Base-by-base conservation (phyloP, 352 stramenopile genomes). In the Phytophthora boehmeriae region DNA sequence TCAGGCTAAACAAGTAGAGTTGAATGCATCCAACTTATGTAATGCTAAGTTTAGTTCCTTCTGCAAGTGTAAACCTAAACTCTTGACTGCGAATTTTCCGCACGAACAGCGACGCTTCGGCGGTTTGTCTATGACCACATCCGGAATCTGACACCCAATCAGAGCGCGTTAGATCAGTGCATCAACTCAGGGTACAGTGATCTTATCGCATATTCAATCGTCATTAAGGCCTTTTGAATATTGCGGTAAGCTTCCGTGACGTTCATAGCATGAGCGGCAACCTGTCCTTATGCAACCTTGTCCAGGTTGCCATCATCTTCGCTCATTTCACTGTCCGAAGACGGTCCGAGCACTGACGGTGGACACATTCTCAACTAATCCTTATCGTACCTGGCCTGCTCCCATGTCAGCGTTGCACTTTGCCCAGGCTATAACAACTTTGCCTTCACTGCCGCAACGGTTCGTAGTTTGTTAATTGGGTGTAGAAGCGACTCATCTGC, bases 21-120 rank as follows among this genome's bases (percentile, higher is more conserved):
- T 49, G 50, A 30, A 58, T 27, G 22, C 36, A 47, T 19, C 50
- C 50, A 58, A 58, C 25, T 13, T 58, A 25, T 58, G 36, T 56
- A 49, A 48, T 58, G 38, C 38, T 41, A 14, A 49, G 50, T 49
- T 58, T 58, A 58, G 23, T 58, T n/a, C 50, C 50, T 48, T 54
- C 30, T 36, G 32, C 38, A 32, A 58, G 48, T 9, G 50, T 58
- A 58, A 58, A 58, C 8, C 38, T 58, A 58, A 49, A 49, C 50
- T 58, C 38, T 41, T 28, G 22, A n/a, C 10, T 58, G 2, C 10
- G 50, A 8, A 48, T 20, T 10, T 49, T 58, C 36, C 16, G 22
- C 36, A 49, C 36, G 41, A 49, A 54, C 46, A 44, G n/a, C 23
- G 50, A 58, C 25, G 38, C n/a, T 4, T 58, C 25, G 8, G 22